phyloP scores from a whole-genome alignment of 495 filamentous ascomycete genomes.

The Penicillium arizonense region DNA sequence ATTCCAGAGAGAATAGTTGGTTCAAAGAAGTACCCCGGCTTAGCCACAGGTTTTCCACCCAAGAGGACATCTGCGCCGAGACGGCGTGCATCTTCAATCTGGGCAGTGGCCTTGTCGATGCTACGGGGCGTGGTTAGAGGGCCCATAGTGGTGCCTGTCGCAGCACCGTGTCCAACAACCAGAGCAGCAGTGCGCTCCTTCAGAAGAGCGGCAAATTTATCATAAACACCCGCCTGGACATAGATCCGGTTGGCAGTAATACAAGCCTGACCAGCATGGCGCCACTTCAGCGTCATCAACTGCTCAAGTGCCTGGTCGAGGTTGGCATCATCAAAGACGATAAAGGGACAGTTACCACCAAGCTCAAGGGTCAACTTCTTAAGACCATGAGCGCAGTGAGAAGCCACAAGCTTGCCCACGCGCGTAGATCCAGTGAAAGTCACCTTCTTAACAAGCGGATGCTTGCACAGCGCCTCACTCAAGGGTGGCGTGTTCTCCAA shows the following conservation, averaged over 20 bases:
- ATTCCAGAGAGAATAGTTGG: constrained; percentile 66
- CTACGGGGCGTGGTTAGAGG: constrained; percentile 63
- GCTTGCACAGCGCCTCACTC: constrained; percentile 63
- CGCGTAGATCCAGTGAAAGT: constrained; percentile 70
- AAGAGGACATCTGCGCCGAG: constrained; percentile 58
- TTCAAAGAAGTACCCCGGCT: constrained; percentile 67
- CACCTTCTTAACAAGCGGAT: constrained; percentile 65
- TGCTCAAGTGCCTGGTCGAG: constrained; percentile 59
- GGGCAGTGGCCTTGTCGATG: constrained; percentile 59
- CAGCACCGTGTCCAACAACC: constrained; percentile 63
- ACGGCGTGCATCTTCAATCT: constrained; percentile 62
- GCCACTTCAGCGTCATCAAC: constrained; percentile 63
- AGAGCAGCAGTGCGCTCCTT: constrained; percentile 53
- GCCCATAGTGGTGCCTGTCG: constrained; percentile 61
- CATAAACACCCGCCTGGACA: constrained; percentile 59
- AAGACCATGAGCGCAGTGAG: constrained; percentile 57
- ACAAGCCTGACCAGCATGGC: constrained; percentile 70
- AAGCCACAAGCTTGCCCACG: constrained; percentile 62
- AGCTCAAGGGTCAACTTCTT: constrained; percentile 75
- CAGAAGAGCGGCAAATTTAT: constrained; percentile 52
- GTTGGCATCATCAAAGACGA: constrained; percentile 73
- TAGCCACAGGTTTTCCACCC: constrained; percentile 52
- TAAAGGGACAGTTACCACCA: constrained; percentile 72
- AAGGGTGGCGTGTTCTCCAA: constrained; percentile 63
- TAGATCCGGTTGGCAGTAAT: constrained; percentile 73